A percentile compares a stretch with the other conserved stretches of the same genome.
Evolutionary conservation across 140 eudicot species (phyloP).

Genomic region (Bidens hawaiensis): DNA sequence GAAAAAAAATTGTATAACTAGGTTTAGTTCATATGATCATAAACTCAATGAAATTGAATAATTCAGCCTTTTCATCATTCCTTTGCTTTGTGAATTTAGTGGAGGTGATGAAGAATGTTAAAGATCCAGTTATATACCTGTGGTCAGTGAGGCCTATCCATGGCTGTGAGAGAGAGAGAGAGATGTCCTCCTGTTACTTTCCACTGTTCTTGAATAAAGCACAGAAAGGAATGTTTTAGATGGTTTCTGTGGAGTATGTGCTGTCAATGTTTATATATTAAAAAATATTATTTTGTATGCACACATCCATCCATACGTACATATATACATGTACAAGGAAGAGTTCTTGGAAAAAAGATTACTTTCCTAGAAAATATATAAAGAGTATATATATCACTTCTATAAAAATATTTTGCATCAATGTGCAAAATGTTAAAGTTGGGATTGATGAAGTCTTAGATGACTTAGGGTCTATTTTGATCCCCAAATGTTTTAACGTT

Average conservation of each 20-base stretch:
- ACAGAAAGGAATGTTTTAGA: conserved; percentile 45
- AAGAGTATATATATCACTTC: no score
- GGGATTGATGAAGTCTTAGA: no score
- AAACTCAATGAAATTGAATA: conserved; percentile 8
- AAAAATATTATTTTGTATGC: no score
- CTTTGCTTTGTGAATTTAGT: not conserved
- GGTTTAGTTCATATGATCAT: conserved; percentile 25
- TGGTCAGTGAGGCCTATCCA: conserved; percentile 77
- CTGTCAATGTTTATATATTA: no score
- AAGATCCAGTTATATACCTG: conserved; percentile 46
- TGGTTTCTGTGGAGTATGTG: conserved; percentile 30
- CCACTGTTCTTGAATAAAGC: conserved; percentile 39
- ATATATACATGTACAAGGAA: no score
- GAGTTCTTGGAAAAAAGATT: no score
- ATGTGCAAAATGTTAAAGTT: no score
- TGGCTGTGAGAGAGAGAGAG: conserved; percentile 21
- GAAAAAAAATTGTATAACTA: not conserved
- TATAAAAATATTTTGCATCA: no score
- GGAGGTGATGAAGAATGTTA: conserved; percentile 17
- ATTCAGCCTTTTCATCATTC: not conserved
- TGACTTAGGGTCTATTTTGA: no score
- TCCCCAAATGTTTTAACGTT: no score
- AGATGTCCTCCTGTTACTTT: conserved; percentile 27
- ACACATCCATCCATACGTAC: no score
- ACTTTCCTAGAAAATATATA: no score